These are phyloP conservation scores for Aspergillus caelatus DNA, from an alignment of 2,329 filamentous ascomycete species.

Conservation along the genomic window DNA sequence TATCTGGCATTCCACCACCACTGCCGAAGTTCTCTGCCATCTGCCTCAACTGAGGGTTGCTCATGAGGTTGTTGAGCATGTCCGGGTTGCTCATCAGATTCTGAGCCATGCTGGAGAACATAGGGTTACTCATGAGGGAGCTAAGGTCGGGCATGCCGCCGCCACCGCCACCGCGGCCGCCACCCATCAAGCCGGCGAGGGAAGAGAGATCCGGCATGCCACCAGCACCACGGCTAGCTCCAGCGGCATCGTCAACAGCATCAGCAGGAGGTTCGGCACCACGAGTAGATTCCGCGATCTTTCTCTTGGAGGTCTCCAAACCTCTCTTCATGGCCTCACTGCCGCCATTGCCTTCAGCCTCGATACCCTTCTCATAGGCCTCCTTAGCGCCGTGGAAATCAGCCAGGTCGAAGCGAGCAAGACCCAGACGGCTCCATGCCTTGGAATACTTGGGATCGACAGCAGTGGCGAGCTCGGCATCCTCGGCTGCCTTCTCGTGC, in stretches of 20 bases:
- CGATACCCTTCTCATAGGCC: conserved; percentile 89
- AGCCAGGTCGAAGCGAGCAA: conserved; percentile 87
- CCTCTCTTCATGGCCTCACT: conserved; percentile 98
- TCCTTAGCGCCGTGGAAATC: conserved; percentile 92
- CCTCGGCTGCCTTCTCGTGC: conserved; percentile 79
- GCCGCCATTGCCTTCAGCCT: conserved; percentile 89
- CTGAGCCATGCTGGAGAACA: conserved; percentile 97
- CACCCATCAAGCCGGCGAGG: conserved; percentile 73
- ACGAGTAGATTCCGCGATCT: conserved; percentile 76
- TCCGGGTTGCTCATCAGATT: conserved; percentile 97
- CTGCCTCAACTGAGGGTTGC: conserved; percentile 82
- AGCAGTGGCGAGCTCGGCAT: conserved; percentile 87
- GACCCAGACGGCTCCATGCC: conserved; percentile 90
- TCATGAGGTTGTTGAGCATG: conserved; percentile 89
- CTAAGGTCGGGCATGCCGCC: conserved; percentile 83
- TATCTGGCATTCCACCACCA: conserved; percentile 86
- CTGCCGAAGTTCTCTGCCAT: conserved; percentile 78
- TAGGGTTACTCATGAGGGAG: conserved; percentile 93
- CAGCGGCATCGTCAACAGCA: conserved; percentile 54
- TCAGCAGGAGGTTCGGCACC: conserved; percentile 55
- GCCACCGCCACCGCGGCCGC: conserved; percentile 58
- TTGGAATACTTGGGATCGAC: conserved; percentile 94
- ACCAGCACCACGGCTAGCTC: conserved; percentile 48
- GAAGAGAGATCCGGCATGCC: conserved; percentile 73
- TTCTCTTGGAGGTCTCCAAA: conserved; percentile 86